A percentile compares a stretch with the other conserved stretches of the same genome.
Evolutionary conservation across 2,329 filamentous ascomycete species (phyloP).

Genomic region (Fusarium sp.): DNA sequence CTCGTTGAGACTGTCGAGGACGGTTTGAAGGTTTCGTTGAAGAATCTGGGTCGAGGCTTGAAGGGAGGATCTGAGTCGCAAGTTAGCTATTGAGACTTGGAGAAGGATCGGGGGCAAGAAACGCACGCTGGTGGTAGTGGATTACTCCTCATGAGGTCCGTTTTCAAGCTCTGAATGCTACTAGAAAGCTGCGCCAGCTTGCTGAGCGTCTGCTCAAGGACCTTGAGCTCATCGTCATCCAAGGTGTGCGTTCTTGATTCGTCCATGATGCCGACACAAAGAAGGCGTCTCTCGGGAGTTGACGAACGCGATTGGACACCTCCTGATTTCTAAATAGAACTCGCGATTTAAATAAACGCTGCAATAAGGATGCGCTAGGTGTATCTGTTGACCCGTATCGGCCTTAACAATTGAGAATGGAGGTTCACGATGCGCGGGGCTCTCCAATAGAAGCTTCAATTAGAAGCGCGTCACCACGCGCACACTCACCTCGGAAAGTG

Average conservation of each 20-base stretch:
- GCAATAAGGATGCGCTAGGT: not conserved
- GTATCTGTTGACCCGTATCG: not conserved
- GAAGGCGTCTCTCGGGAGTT: not conserved
- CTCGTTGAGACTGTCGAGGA: constrained; percentile 73
- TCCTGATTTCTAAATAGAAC: not conserved
- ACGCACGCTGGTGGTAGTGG: constrained; percentile 75
- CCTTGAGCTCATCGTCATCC: constrained; percentile 71
- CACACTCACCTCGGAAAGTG: not conserved
- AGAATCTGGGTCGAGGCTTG: constrained; percentile 80
- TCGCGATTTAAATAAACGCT: not conserved
- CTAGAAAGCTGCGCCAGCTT: constrained; percentile 76
- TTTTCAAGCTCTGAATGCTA: constrained; percentile 73
- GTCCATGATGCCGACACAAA: constrained; percentile 34
- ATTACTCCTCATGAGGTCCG: constrained; percentile 70
- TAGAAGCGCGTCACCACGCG: constrained; percentile 26
- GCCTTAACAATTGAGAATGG: not conserved
- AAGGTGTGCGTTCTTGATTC: constrained; percentile 40
- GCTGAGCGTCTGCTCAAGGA: constrained; percentile 77
- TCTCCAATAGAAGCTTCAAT: constrained; percentile 16
- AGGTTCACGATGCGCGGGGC: constrained; percentile 20
- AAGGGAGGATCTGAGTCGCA: constrained; percentile 69
- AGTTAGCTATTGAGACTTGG: constrained; percentile 15
- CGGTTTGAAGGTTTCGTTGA: constrained; percentile 74
- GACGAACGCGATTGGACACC: too few relatives aligned
- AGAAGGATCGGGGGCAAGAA: not conserved